Evolutionary conservation across 352 stramenopile genomes (phyloP).

Genomic region (Blastocystis sp.): DNA sequence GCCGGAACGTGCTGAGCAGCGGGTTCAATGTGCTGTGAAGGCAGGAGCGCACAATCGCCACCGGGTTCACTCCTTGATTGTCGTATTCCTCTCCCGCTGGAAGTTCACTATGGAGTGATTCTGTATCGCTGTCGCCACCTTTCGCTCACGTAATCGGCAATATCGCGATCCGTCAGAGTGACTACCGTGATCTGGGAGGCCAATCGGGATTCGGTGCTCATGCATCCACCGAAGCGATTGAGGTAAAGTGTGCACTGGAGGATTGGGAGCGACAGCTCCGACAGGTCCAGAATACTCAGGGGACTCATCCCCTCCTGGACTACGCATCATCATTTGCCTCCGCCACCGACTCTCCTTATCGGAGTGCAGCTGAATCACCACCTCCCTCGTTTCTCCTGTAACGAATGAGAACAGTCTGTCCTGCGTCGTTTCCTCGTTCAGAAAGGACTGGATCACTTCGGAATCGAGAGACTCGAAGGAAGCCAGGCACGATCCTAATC

Average conservation of each 20-base stretch:
- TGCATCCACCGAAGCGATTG: conserved; percentile 6
- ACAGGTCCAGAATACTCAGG: conserved; percentile 9
- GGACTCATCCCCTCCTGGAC: not conserved
- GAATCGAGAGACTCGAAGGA: conserved; percentile 59
- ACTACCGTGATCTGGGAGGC: conserved; percentile 40
- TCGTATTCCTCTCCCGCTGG: not conserved
- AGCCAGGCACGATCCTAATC: conserved; percentile 45
- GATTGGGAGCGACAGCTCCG: conserved; percentile 45
- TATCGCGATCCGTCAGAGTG: conserved; percentile 23
- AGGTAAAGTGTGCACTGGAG: conserved; percentile 35
- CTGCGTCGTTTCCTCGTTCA: not conserved
- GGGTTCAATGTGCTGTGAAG: conserved; percentile 51
- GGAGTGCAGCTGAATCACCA: conserved; percentile 6
- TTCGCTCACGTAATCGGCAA: conserved; percentile 14
- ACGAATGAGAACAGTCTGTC: conserved; percentile 38
- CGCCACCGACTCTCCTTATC: not conserved
- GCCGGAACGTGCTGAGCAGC: conserved; percentile 27
- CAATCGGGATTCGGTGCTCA: not conserved
- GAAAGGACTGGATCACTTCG: conserved; percentile 18
- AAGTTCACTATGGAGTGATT: not conserved
- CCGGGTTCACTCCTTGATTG: conserved; percentile 36
- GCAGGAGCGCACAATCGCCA: conserved; percentile 60
- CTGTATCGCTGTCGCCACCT: not conserved
- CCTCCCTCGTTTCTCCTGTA: conserved; percentile 7
- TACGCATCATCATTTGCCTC: not conserved